Evolutionary conservation across 345 rosid genomes (phyloP), one percentile per base, ranked within the genome.

Genomic region (Acer campestre): DNA sequence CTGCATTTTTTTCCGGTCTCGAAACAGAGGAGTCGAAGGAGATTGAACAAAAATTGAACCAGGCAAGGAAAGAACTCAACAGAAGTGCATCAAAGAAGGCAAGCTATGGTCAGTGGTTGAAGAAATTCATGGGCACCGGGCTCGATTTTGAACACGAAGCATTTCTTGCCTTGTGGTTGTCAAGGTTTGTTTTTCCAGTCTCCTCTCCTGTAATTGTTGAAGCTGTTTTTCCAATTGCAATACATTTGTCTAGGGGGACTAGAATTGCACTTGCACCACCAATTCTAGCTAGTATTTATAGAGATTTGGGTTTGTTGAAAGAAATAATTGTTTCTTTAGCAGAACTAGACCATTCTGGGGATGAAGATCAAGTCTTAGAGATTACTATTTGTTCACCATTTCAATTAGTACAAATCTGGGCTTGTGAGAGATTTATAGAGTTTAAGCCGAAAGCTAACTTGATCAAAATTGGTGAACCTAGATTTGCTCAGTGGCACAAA

Each of bases 351-450:
- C 38, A 35, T 35, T 14, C 9, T 67, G 7, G 49, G 0, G 17
- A 22, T 12, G 6, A 2, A 0, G 46, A 5, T 46, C 76, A 5
- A 13, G 49, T 29, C 13, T 67, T 73, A 12, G 44, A 31, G 16
- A 56, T 80, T 10, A 55, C 70, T 1, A 12, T 88, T n/a, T 20
- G 16, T 53, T 73, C 82, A 4, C 86, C 82, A 51, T 71, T 86
- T 63, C 85, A 80, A 51, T 42, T 87, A 42, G 85, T 89, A n/a
- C 87, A 80, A 71, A 72, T 89, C 17, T 89, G 93, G 93, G 76
- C 78, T 22, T 89, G 90, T 88, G 90, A 87, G 80, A 87, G 89
- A 68, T 85, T 87, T 74, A 79, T 6, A 17, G 56, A 58, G 4
- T 69, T 89, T 14, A 75, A 40, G 10, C 84, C 86, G 48, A 3